Conservation (phyloP, 2,329 filamentous ascomycete species). For the Cladophialophora psammophila region DNA sequence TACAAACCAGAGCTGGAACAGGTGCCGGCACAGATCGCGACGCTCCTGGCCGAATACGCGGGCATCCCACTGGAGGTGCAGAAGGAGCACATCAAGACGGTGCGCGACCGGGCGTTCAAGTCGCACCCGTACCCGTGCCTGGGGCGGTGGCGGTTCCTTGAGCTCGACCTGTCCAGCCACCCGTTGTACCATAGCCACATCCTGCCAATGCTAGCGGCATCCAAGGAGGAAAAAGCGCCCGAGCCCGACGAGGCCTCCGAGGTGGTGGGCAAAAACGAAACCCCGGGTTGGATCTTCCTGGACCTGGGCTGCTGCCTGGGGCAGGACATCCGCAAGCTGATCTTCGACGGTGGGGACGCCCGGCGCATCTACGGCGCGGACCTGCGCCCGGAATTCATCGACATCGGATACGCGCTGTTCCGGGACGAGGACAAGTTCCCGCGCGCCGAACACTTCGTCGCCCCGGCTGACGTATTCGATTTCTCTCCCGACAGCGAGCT, state of each 20-base stretch:
- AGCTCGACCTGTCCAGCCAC: slow-evolving; percentile 48
- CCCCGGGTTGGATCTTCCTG: slow-evolving; percentile 45
- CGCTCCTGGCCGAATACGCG: slow-evolving; percentile 34
- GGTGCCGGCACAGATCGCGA: slow-evolving; percentile 30
- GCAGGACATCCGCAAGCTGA: slow-evolving; percentile 54
- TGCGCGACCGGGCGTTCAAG: slow-evolving; percentile 41
- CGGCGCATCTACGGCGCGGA: slow-evolving; percentile 49
- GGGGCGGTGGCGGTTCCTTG: slow-evolving; percentile 53
- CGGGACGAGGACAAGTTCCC: slow-evolving; percentile 46
- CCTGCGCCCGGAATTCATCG: slow-evolving; percentile 49
- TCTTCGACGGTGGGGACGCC: slow-evolving; percentile 57
- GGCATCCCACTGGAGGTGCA: slow-evolving; percentile 33
- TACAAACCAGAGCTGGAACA: slow-evolving; percentile 28
- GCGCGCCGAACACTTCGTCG: slow-evolving; percentile 47
- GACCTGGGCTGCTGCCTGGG: slow-evolving; percentile 55
- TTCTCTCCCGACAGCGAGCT: slow-evolving; percentile 33
- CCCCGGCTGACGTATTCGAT: slow-evolving; percentile 45
- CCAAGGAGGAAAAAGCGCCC: not conserved
- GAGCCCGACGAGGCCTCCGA: not conserved
- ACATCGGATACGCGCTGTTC: slow-evolving; percentile 54
- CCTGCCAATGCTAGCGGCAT: slow-evolving; percentile 33
- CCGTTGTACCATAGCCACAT: slow-evolving; percentile 43
- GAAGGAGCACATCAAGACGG: slow-evolving; percentile 34
- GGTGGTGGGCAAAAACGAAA: too few relatives aligned
- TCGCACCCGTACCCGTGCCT: slow-evolving; percentile 53